A percentile compares a stretch with the other conserved stretches of the same genome.
These are phyloP conservation scores for Trichoderma cornu-damae DNA, from an alignment of 2,329 filamentous ascomycete genomes.

Conservation along the genomic window DNA sequence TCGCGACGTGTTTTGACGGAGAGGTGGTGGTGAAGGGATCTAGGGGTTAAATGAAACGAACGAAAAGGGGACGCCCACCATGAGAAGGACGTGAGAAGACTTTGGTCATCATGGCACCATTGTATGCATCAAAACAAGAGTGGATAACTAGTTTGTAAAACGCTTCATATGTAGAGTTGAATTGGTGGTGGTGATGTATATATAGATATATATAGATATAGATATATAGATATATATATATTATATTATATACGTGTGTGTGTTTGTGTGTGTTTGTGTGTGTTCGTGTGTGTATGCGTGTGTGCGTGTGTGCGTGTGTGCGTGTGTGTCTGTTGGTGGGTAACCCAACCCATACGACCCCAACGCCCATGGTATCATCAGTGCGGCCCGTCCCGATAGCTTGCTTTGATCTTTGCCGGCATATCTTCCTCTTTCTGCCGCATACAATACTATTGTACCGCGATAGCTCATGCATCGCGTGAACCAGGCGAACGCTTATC, in stretches of 20 bases:
- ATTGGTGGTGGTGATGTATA: not conserved
- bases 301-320: too few species aligned
- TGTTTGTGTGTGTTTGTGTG: too few species aligned
- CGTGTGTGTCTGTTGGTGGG: too few species aligned
- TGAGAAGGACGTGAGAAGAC: too few species aligned
- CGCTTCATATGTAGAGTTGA: not conserved
- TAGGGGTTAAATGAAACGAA: not conserved
- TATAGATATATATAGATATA: not conserved
- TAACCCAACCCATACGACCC: too few species aligned
- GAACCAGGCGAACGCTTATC: not conserved
- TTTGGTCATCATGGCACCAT: too few species aligned
- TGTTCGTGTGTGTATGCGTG: too few species aligned
- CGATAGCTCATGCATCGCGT: not conserved
- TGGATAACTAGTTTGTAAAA: not conserved
- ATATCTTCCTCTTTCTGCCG: not conserved
- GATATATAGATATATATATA: conserved; percentile 1
- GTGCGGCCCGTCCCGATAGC: conserved; percentile 4
- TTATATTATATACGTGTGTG: not conserved
- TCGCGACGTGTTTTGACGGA: conserved; percentile 50
- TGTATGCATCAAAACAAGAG: not conserved
- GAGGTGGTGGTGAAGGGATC: conserved; percentile 54
- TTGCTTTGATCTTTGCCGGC: not conserved
- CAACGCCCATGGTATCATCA: conserved; percentile 20
- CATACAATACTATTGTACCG: not conserved
- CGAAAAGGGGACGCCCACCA: too few species aligned